phyloP scores from a whole-genome alignment of 202 grass and related monocot species.

The Hordeum pubiflorum region DNA sequence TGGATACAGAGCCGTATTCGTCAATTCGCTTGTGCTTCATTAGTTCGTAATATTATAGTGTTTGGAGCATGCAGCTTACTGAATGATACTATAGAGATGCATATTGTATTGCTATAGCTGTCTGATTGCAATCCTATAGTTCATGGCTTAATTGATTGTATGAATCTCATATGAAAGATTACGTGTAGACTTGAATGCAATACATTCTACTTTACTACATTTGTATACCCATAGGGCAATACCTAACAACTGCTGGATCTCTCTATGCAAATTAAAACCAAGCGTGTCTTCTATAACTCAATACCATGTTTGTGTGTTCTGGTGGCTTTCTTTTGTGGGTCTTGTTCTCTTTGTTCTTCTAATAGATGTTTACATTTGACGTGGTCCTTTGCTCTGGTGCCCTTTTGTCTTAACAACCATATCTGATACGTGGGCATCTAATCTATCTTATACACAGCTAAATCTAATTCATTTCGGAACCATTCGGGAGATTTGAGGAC shows the following conservation, averaged over 20 bases:
- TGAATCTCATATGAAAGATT: conserved; percentile 5
- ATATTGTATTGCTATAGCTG: conserved; percentile 13
- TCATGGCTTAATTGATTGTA: not conserved
- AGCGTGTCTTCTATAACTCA: conserved; percentile 11
- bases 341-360: conserved; percentile 12
- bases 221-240: conserved; percentile 4
- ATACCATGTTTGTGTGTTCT: conserved; percentile 16
- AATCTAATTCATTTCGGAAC: conserved; percentile 55
- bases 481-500: conserved; percentile 74
- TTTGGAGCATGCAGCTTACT: not conserved
- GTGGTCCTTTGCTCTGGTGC: not conserved
- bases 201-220: conserved; percentile 8
- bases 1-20: not conserved
- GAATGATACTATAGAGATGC: not conserved
- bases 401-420: not conserved
- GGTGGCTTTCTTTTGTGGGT: not conserved
- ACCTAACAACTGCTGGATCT: conserved; percentile 1
- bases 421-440: conserved; percentile 7
- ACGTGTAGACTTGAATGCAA: not conserved
- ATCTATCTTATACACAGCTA: conserved; percentile 56
- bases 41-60: not conserved
- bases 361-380: not conserved
- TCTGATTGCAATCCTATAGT: not conserved
- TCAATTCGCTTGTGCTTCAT: not conserved
- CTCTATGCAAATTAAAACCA: not conserved